Evolutionary conservation across 2,329 filamentous ascomycete genomes (phyloP).

Genomic region (Clonostachys rosea): DNA sequence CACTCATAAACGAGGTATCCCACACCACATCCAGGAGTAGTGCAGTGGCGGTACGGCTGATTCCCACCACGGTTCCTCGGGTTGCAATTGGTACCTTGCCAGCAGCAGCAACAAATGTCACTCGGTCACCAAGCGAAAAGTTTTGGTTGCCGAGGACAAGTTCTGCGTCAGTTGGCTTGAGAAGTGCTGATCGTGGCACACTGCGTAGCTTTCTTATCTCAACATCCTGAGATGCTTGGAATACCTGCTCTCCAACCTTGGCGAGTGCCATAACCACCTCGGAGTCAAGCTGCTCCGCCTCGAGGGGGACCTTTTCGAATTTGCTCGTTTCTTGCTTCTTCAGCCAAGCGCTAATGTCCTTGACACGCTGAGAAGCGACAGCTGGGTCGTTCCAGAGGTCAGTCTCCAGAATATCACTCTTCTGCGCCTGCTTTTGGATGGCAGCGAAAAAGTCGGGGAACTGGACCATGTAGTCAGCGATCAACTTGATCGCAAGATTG

Average conservation of each 20-base stretch:
- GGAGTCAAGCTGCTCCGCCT: conserved; percentile 94
- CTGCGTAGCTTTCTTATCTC: conserved; percentile 68
- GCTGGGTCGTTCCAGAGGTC: conserved; percentile 77
- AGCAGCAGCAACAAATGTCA: conserved; percentile 88
- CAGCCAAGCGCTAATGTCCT: conserved; percentile 91
- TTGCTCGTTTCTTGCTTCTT: conserved; percentile 88
- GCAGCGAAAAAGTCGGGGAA: conserved; percentile 95
- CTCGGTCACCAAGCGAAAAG: conserved; percentile 81
- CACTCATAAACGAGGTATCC: conserved; percentile 94
- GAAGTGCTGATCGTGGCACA: conserved; percentile 79
- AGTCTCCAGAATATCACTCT: conserved; percentile 76
- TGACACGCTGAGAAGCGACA: conserved; percentile 73
- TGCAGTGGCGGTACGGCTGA: conserved; percentile 80
- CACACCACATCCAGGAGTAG: conserved; percentile 88
- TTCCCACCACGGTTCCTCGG: conserved; percentile 88
- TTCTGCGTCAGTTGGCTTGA: conserved; percentile 95
- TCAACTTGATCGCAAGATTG: conserved; percentile 71
- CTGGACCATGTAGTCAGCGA: conserved; percentile 84
- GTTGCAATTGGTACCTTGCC: conserved; percentile 93
- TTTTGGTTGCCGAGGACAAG: conserved; percentile 81
- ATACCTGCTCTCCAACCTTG: conserved; percentile 62
- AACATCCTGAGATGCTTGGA: conserved; percentile 43
- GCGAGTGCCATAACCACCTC: conserved; percentile 82
- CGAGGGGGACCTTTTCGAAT: conserved; percentile 92
- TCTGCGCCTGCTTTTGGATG: conserved; percentile 79